Conservation (phyloP, 2,329 filamentous ascomycete species). For the Aspergillus carbonarius region DNA sequence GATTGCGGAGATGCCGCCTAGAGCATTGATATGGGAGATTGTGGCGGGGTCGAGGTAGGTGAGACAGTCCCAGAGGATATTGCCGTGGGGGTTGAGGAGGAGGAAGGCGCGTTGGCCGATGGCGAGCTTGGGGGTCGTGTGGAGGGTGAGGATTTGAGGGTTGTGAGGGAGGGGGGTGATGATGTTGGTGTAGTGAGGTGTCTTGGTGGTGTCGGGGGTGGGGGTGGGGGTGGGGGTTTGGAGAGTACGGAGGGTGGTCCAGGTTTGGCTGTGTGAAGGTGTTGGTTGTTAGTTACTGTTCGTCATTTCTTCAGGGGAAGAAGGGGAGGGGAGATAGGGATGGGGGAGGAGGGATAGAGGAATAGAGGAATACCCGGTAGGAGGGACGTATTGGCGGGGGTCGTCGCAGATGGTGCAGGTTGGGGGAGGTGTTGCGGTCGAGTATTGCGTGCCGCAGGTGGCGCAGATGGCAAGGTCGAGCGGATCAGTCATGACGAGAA, state of each 20-base stretch:
- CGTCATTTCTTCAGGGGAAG: not conserved
- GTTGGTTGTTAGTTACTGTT: not conserved
- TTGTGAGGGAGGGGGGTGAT: constrained; percentile 19
- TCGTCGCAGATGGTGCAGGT: constrained; percentile 34
- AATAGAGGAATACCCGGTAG: constrained; percentile 27
- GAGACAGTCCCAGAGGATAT: constrained; percentile 78
- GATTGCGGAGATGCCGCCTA: constrained; percentile 70
- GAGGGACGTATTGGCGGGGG: constrained; percentile 31
- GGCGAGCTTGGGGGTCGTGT: constrained; percentile 56
- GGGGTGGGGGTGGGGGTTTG: constrained; percentile 17
- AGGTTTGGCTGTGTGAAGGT: constrained; percentile 21
- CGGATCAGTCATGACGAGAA: constrained; percentile 11
- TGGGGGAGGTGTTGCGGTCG: constrained; percentile 13
- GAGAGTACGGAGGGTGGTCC: constrained; percentile 29
- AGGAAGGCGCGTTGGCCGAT: constrained; percentile 76
- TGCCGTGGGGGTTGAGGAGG: constrained; percentile 63
- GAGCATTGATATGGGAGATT: constrained; percentile 52
- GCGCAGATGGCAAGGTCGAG: constrained; percentile 28
- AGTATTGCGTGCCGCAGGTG: constrained; percentile 29
- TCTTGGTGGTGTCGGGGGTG: constrained; percentile 17
- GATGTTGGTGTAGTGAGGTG: constrained; percentile 20
- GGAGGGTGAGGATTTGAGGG: constrained; percentile 21
- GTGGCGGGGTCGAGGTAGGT: constrained; percentile 68
- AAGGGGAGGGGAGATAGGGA: not conserved
- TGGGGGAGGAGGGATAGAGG: not conserved